These are phyloP conservation scores for Penicillium lividum DNA, from an alignment of 495 filamentous ascomycete species.

Conservation along the genomic window DNA sequence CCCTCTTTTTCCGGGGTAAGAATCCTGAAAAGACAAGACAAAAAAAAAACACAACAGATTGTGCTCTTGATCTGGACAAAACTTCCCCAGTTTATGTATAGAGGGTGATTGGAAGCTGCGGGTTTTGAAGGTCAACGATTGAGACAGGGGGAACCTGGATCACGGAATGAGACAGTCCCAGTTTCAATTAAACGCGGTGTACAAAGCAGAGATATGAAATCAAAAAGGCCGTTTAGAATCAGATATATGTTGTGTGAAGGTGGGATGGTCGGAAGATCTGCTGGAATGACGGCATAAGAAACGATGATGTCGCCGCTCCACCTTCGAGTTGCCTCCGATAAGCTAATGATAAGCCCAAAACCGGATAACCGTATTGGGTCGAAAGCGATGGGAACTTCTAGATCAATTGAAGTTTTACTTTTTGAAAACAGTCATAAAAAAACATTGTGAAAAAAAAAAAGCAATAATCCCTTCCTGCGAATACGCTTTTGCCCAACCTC, in stretches of 20 bases:
- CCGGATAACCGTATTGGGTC: conserved; percentile 1
- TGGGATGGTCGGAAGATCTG: conserved; percentile 23
- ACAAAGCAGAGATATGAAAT: background rate
- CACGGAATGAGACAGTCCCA: conserved; percentile 12
- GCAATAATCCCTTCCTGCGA: background rate
- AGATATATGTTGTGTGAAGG: conserved; percentile 6
- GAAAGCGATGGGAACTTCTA: no score
- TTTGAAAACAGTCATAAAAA: background rate
- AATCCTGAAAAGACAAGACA: background rate
- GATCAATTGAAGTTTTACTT: background rate
- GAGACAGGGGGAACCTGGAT: conserved; percentile 9
- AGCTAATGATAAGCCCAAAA: conserved; percentile 11
- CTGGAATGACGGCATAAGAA: conserved; percentile 22
- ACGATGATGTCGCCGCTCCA: conserved; percentile 40
- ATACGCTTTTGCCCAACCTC: conserved; percentile 13
- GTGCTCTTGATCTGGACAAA: background rate
- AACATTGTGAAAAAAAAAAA: background rate
- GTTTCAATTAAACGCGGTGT: conserved; percentile 1
- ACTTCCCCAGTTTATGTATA: background rate
- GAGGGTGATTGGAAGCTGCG: background rate
- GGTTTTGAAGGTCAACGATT: background rate
- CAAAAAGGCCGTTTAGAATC: conserved; percentile 8
- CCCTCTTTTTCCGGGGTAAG: background rate
- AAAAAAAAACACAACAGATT: background rate
- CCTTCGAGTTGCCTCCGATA: conserved; percentile 29